Base-by-base conservation (phyloP, 371 early-diverging fungal species). In the Catenaria anguillulae region DNA sequence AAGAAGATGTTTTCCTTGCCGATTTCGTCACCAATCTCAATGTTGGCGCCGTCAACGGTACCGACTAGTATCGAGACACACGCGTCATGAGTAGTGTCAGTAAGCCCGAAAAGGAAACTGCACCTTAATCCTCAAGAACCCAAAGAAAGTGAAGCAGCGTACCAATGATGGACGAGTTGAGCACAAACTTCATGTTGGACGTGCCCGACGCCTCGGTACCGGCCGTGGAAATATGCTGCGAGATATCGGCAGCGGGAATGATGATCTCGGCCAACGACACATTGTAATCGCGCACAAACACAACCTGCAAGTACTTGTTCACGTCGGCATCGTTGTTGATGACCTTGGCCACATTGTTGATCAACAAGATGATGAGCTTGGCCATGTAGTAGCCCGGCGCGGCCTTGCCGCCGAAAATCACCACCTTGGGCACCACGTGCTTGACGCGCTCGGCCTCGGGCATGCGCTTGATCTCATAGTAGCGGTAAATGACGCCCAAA, bases 161-260 rank as follows among this genome's bases (percentile, higher is more conserved):
- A n/a, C n/a, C n/a, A 69, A 93, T 93, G 55, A 93, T 70, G 62
- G 93, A 93, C 60, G 93, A 93, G 71, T 93, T 93, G 52, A 93
- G 74, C 54, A 93, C 93, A 76, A 93, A 93, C 78, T 93, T 93
- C 93, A 93, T 93, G 81, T 93, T 93, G 52, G 91, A 90, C 6
- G 94, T 93, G 45, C 94, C 94, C 24, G 91, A 90, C n/a, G 93
- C 94, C 71, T 93, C 94, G n/a, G 93, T 93, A 61, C 93, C 94
- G 13, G 94, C 94, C 4, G 93, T 93, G 36, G 40, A 40, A 36
- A 61, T 75, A 71, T 63, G 62, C 45, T 19, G 36, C 15, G 29
- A 26, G 21, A 45, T 52, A n/a, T 55, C 33, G 3, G 17, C 36
- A 6, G 36, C 35, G 31, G 26, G 19, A 4, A 43, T 12, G 23